Evolutionary conservation across 2,329 filamentous ascomycete genomes (phyloP), one percentile per base, ranked within the genome.

Genomic region (Alternaria brassicicola): DNA sequence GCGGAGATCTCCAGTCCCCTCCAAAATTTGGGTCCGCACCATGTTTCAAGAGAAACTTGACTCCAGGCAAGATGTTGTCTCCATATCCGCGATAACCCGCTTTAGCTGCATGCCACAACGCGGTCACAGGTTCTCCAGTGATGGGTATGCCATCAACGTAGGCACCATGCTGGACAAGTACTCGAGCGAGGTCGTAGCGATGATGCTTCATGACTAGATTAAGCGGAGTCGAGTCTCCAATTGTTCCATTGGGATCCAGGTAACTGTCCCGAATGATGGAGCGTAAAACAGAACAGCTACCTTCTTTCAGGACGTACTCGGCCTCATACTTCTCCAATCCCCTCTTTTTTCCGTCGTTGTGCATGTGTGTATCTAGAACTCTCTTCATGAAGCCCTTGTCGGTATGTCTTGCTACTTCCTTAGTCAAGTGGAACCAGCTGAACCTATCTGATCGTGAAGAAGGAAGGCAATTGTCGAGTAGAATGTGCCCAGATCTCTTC

Each of bases 111-210:
- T 33, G 25, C 30, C 31, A 46, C 23, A 56, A 33, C 19, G 53
- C 47, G 7, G 47, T 51, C 4, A 51, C 31, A 3, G 46, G 47
- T 9, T 36, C 15, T 8, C 47, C 47, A 4, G 7, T 15, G n/a
- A 21, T 25, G 4, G 39, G 9, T n/a, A 28, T 35, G 8, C 25
- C 47, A 19, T 56, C 41, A 6, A 56, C 25, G 1, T 46, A 21
- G 4, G 53, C 47, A 8, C 47, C 53, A 3, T 51, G 21, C 9
- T 51, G 30, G 3, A 56, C 4, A 12, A 56, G 35, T 13, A 56
- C 39, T 6, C 13, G 39, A n/a, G 47, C 47, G 30, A 51, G 39
- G 25, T 51, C 53, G 33, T 46, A 46, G 12, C 47, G 53, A 17
- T 38, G 33, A 6, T 46, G 7, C 1, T 12, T 9, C 23, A 51